phyloP scores from a whole-genome alignment of 2,329 filamentous ascomycete genomes.

The Hypoxylon sp. region DNA sequence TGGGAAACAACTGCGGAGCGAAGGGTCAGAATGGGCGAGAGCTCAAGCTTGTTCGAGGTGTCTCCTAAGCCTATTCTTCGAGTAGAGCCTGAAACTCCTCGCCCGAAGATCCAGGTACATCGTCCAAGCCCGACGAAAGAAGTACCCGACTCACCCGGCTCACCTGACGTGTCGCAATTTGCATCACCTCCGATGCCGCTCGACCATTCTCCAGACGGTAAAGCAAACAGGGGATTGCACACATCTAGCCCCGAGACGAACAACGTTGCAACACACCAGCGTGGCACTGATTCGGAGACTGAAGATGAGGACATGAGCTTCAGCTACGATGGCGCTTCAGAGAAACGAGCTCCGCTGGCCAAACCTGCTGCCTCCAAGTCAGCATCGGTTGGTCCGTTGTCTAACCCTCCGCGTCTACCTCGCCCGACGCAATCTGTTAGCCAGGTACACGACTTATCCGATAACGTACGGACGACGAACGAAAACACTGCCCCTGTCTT shows the following conservation, averaged over 20 bases:
- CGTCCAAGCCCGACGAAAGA: slow-evolving; percentile 39
- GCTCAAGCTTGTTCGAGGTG: slow-evolving; percentile 41
- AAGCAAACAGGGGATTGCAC: not conserved
- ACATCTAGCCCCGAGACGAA: slow-evolving; percentile 11
- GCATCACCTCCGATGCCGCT: slow-evolving; percentile 28
- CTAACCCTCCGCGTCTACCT: slow-evolving; percentile 6
- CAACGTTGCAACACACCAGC: slow-evolving; percentile 20
- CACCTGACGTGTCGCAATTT: slow-evolving; percentile 19
- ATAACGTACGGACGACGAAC: slow-evolving; percentile 21
- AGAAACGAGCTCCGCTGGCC: slow-evolving; percentile 9
- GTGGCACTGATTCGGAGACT: slow-evolving; percentile 20
- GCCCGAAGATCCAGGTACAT: slow-evolving; percentile 42
- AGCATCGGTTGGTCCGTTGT: not conserved
- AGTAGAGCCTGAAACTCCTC: slow-evolving; percentile 33
- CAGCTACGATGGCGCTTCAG: slow-evolving; percentile 29
- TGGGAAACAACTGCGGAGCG: slow-evolving; percentile 84
- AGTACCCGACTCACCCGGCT: slow-evolving; percentile 16
- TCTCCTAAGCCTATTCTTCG: slow-evolving; percentile 2
- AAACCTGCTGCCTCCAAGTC: slow-evolving; percentile 4
- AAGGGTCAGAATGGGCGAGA: slow-evolving; percentile 74
- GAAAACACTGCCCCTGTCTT: slow-evolving; percentile 26
- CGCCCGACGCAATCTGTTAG: slow-evolving; percentile 9
- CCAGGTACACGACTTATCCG: slow-evolving; percentile 33
- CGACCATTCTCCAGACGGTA: slow-evolving; percentile 31
- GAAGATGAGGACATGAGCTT: slow-evolving; percentile 19